These are phyloP conservation scores for Epichloe scottii DNA, from an alignment of 2,329 filamentous ascomycete species.

Conservation along the genomic window DNA sequence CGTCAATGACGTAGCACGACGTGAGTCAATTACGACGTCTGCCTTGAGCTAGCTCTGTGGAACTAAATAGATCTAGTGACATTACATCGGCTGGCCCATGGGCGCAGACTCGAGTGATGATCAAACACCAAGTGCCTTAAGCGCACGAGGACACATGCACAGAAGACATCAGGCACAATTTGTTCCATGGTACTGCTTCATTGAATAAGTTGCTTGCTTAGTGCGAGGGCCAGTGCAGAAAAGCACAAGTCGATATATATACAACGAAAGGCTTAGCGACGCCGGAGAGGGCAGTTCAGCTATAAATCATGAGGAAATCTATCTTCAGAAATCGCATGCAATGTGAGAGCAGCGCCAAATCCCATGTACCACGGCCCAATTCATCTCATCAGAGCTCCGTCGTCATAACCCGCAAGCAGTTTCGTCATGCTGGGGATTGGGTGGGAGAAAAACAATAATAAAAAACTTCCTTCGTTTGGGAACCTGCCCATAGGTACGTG, in stretches of 20 bases:
- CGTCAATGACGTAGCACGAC: no score
- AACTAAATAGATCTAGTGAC: no score
- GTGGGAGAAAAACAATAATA: background rate
- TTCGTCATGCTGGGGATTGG: slow-evolving; percentile 1
- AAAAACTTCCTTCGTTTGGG: background rate
- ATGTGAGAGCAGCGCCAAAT: background rate
- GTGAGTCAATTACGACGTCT: no score
- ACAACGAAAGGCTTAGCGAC: background rate
- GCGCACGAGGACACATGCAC: no score
- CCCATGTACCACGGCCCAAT: background rate
- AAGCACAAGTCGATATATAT: slow-evolving; percentile 1
- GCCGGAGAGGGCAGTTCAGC: background rate
- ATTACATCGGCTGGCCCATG: no score
- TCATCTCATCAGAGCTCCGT: background rate
- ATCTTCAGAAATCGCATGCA: background rate
- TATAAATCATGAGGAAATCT: slow-evolving; percentile 1
- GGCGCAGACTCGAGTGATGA: no score
- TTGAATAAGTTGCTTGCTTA: background rate
- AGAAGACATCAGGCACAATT: no score
- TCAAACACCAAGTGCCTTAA: no score
- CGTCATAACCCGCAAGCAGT: slow-evolving; percentile 1
- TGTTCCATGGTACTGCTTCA: background rate
- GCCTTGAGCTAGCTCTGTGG: no score
- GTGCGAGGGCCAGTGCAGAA: background rate
- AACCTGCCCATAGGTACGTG: background rate